phyloP scores from a whole-genome alignment of 306 rosid genomes.

The Clitoria ternatea region DNA sequence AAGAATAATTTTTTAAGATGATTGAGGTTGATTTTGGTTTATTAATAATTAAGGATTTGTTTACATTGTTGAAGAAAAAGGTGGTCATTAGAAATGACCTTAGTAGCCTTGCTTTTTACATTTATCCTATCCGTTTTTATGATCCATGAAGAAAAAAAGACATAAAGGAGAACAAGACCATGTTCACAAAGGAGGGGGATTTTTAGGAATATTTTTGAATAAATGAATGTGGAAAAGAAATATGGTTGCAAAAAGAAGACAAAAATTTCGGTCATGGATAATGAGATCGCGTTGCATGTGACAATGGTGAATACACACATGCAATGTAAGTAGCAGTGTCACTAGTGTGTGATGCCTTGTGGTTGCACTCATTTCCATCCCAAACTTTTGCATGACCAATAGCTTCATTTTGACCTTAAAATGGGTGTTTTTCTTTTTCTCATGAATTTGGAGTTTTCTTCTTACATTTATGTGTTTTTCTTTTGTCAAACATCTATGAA shows the following conservation, averaged over 20 bases:
- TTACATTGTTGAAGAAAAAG: background rate
- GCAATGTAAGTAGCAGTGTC: background rate
- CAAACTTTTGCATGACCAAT: background rate
- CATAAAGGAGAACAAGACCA: background rate
- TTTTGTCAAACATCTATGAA: too few relatives aligned
- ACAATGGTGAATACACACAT: background rate
- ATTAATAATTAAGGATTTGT: constrained; percentile 9
- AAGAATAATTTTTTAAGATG: background rate
- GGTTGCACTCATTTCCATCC: background rate
- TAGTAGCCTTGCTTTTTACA: constrained; percentile 25
- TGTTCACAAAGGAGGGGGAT: background rate
- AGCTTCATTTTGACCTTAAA: constrained; percentile 4
- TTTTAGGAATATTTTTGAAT: background rate
- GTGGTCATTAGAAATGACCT: constrained; percentile 27
- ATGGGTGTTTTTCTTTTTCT: background rate
- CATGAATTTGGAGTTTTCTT: background rate
- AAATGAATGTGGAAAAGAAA: background rate
- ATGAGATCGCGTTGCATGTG: background rate
- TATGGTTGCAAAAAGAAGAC: background rate
- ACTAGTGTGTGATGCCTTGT: background rate
- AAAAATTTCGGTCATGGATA: background rate
- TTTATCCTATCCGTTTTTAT: background rate
- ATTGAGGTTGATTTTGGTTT: background rate
- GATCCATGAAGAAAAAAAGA: background rate
- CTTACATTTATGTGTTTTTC: background rate